Conservation (phyloP, 768 basidiomycete genomes). For the Trametes elegans region DNA sequence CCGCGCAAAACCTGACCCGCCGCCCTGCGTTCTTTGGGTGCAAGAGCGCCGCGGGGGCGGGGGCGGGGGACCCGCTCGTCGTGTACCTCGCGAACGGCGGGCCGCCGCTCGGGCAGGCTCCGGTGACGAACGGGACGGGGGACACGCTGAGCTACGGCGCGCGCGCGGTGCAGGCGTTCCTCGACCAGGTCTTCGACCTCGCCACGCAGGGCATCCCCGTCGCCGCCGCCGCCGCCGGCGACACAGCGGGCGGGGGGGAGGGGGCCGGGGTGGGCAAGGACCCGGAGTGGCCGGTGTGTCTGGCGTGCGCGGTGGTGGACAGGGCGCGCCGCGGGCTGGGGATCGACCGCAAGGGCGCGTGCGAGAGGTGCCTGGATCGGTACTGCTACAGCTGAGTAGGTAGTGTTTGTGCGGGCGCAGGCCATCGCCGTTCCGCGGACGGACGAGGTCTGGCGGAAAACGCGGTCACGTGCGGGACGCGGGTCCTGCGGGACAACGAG, state of each 20-base stretch:
- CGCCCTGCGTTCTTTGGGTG: slow-evolving; percentile 84
- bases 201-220: slow-evolving; percentile 42
- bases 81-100: slow-evolving; percentile 62
- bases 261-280: slow-evolving; percentile 36
- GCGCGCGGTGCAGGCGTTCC: slow-evolving; percentile 40
- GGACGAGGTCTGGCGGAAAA: no score
- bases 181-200: slow-evolving; percentile 44
- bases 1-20: slow-evolving; percentile 57
- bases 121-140: slow-evolving; percentile 45
- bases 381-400: slow-evolving; percentile 31
- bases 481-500: no score
- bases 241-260: slow-evolving; percentile 19
- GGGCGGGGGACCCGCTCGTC: slow-evolving; percentile 47
- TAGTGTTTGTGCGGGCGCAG: no score
- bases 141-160: slow-evolving; percentile 36
- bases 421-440: no score
- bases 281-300: slow-evolving; percentile 56
- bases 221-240: no score
- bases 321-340: slow-evolving; percentile 24
- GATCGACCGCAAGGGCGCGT: slow-evolving; percentile 22
- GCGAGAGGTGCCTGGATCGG: slow-evolving; percentile 29
- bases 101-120: slow-evolving; percentile 37
- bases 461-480: no score
- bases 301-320: slow-evolving; percentile 67
- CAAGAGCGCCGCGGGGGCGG: slow-evolving; percentile 39